Evolutionary conservation across 345 rosid species (phyloP).

Genomic region (Chamaenerion angustifolium): DNA sequence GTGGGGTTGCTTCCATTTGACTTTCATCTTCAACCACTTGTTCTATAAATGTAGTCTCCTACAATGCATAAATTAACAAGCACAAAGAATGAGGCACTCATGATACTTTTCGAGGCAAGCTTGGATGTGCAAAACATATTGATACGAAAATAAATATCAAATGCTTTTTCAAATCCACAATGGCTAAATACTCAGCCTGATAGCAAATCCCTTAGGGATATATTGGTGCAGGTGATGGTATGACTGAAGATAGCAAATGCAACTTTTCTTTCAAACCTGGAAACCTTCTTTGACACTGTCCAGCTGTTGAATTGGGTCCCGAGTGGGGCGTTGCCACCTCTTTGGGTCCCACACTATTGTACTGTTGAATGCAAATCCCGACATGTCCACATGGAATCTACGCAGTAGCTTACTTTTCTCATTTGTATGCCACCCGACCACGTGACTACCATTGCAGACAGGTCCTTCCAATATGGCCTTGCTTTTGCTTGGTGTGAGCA

Average conservation of each 20-base stretch:
- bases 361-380: constrained; percentile 93
- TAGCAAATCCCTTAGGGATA: too few relatives aligned
- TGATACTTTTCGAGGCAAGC: too few relatives aligned
- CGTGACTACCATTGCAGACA: constrained; percentile 66
- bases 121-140: too few relatives aligned
- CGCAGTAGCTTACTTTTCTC: constrained; percentile 78
- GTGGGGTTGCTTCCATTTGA: constrained; percentile 74
- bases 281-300: constrained; percentile 84
- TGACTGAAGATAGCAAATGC: constrained; percentile 1
- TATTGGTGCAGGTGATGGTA: too few relatives aligned
- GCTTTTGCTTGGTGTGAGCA: constrained; percentile 81
- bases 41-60: constrained; percentile 90
- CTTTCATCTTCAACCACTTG: constrained; percentile 88
- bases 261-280: constrained; percentile 39
- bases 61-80: constrained; percentile 8
- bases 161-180: too few relatives aligned
- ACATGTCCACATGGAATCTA: constrained; percentile 92
- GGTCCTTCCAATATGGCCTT: constrained; percentile 87
- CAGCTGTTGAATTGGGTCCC: constrained; percentile 52
- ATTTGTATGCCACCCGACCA: constrained; percentile 93
- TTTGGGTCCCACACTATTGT: constrained; percentile 84
- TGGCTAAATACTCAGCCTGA: too few relatives aligned
- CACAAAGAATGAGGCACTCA: too few relatives aligned
- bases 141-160: too few relatives aligned
- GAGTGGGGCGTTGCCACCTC: constrained; percentile 49